Base-by-base conservation (phyloP, 805 yeast genomes). In the Kuraishia capsulata region DNA sequence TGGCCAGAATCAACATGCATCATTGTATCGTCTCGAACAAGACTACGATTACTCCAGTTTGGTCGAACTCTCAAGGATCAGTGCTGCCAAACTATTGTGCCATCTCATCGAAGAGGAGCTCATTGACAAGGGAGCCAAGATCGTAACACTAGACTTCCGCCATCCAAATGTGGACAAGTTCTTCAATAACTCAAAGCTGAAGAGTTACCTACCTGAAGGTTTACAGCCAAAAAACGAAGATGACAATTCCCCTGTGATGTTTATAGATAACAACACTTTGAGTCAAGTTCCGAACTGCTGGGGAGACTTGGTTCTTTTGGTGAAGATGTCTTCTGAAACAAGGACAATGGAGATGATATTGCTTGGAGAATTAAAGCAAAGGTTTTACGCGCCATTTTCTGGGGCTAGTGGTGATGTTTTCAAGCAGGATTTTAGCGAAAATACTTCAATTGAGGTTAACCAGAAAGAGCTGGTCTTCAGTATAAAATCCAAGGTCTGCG, bases 61-160 rank as follows among this genome's bases (percentile, higher is more conserved):
- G 44, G 48, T 57, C 25, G 56, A 57, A 8, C 52, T 74, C 23
- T 59, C 73, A 1, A 64, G 62, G 16, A 40, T 58, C 4, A 62
- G 78, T 24, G 67, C 75, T 1, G 69, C 71, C 20, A 59, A 62
- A 54, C 60, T 74, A 36, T 61, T 73, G 35, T 69, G 73, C 39
- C 73, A 74, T 43, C 59, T 74, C 61, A 61, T 74, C 5, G 56
- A 69, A n/a, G 73, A 69, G 44, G 80, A 74, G 44, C 56, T 74
- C 39, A 59, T 56, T 25, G 51, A 47, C 13, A 61, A 62, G 40
- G 61, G 63, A 0, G 65, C 75, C 37, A 51, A 53, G 29, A 59
- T 65, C 38, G 52, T 66, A 25, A 51, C 59, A 18, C 41, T 58
- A 14, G 43, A 39, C 11, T 44, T 44, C 9, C 37, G 39, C 16